Evolutionary conservation across 169 alveolate species (phyloP), one percentile per base, ranked within the genome.

Genomic region (Neospora caninum): DNA sequence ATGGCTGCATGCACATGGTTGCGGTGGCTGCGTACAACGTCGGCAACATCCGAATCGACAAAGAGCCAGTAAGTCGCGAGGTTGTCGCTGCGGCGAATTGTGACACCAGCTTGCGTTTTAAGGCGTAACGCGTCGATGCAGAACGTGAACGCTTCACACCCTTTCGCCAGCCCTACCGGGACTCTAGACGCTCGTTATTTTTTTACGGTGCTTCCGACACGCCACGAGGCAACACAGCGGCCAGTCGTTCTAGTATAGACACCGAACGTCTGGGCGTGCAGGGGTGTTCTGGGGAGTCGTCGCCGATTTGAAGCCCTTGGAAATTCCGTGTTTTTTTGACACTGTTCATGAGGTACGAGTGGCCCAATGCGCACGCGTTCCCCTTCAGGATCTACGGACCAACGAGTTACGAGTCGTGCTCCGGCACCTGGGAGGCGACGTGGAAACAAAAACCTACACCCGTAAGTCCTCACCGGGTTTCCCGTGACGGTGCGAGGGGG

Each of bases 21-120:
- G 97, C 97, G 88, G 98, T 98, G n/a, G 99, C 98, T 54, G 99
- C 99, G 6, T 94, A 96, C 53, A 98, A 98, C 92, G 99, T 98
- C 41, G 98, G 99, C 18, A 97, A 98, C 34, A 98, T 98, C 70
- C 95, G 95, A 53, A 94, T 98, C 39, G 93, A 64, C 58, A 80
- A 42, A 78, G 95, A 93, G 53, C 93, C 95, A 13, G 95, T 93
- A 93, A 80, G 94, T 41, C 16, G 13, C n/a, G 45, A 13, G 29
- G 18, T 2, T n/a, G 86, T 78, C 83, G 27, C 42, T 70, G 45
- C 49, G 39, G 86, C 38, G 82, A 31, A 69, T 18, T 31, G 34
- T 29, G 82, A 18, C 82, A 20, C 13, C 4, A 13, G 58, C 58
- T 4, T 49, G 58, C 58, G 13, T 49, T 49, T 49, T 13, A 13